Evolutionary conservation across 2,329 filamentous ascomycete species (phyloP).

Genomic region (Dactylellina leptospora): DNA sequence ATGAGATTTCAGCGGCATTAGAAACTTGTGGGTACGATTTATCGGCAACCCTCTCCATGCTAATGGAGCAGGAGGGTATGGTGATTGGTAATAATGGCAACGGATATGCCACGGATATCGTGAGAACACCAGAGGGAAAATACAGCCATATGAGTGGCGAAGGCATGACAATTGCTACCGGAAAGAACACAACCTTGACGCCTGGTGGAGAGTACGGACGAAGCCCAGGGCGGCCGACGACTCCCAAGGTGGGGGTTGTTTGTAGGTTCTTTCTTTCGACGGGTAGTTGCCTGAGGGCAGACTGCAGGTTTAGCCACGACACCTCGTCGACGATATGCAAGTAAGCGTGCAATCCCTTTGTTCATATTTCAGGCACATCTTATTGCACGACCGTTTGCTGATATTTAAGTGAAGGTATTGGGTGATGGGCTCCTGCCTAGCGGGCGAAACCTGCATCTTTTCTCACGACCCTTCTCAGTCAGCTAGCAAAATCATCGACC

Average conservation of each 20-base stretch:
- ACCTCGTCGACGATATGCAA: conserved; percentile 97
- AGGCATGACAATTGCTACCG: conserved; percentile 49
- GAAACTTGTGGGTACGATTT: conserved; percentile 91
- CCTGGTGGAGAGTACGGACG: conserved; percentile 62
- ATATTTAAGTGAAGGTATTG: conserved; percentile 74
- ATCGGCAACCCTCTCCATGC: conserved; percentile 85
- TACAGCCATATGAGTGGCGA: conserved; percentile 39
- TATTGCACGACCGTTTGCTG: too few species aligned
- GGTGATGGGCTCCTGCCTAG: conserved; percentile 93
- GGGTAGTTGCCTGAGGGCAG: conserved; percentile 92
- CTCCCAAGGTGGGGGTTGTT: conserved; percentile 86
- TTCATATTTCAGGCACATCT: conserved; percentile 20
- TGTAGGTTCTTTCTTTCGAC: conserved; percentile 98
- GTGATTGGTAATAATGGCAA: conserved; percentile 3
- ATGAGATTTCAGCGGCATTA: conserved; percentile 92
- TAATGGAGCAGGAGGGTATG: conserved; percentile 73
- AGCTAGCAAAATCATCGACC: conserved; percentile 82
- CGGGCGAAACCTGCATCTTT: conserved; percentile 93
- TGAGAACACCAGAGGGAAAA: conserved; percentile 45
- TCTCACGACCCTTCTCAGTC: conserved; percentile 92
- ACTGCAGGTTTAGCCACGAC: conserved; percentile 97
- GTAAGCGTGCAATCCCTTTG: conserved; percentile 62
- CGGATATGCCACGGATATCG: conserved; percentile 10
- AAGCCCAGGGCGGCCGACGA: conserved; percentile 71
- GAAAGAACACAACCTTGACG: conserved; percentile 63